Evolutionary conservation across 352 stramenopile species (phyloP), one percentile per base, ranked within the genome.

Genomic region (Phytopythium oedochilum): DNA sequence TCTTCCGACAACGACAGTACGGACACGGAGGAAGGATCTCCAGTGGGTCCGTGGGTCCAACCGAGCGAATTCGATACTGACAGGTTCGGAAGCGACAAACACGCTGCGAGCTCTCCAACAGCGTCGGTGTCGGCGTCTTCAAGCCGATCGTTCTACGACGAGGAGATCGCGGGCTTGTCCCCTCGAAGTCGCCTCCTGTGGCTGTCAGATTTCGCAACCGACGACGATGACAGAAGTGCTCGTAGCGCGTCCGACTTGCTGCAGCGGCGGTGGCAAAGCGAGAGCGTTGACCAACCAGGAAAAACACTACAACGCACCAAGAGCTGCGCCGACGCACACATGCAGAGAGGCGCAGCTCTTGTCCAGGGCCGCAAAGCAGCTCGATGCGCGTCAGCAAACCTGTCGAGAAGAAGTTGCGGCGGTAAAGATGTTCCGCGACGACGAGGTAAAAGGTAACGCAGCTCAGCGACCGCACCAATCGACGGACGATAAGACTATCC

Each of bases 171-270:
- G 5, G 53, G 65, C n/a, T 57, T 83, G 28, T 89, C 78, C 0
- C 79, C 79, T 42, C 76, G 79, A 28, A 85, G 70, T 36, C 74
- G 76, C 0, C 55, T 89, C n/a, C 55, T 89, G 8, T 88, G 77
- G 66, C 69, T 86, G 51, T 89, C 78, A 1, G 63, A 71, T 6
- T 86, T 63, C 50, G 66, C 49, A 5, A 56, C 63, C 25, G 63
- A 67, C 20, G 46, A 56, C 14, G 60, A 64, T 15, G 35, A 18
- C 25, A 31, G 35, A 22, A 35, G 25, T 0, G 23, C 49, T 9
- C 36, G 34, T 25, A 55, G 34, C 26, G 36, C 29, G 1, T 53
- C 47, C 1, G 34, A 38, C 5, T n/a, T 53, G 3, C 5, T 53
- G 20, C 47, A n/a, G 0, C 43, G 26, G 47, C 31, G 17, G 10